Base-by-base conservation (phyloP, 2,329 filamentous ascomycete genomes). In the Ambrosiella xylebori region DNA sequence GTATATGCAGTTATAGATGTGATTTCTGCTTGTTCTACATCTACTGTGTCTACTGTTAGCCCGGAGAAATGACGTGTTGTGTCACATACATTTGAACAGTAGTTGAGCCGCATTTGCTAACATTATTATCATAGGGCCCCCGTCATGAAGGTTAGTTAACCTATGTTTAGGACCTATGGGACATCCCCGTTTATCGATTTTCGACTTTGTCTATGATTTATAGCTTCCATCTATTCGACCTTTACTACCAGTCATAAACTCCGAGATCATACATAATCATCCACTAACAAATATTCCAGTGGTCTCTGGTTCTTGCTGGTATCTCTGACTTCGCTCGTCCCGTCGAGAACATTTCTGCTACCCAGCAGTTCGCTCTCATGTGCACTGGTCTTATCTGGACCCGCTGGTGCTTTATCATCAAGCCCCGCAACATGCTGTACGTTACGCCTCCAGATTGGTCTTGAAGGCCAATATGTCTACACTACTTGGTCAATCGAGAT, bases 321-420 rank as follows among this genome's bases (percentile, higher is more conserved):
- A 80, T 95, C 68, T 84, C 88, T 65, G 93, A 98, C 75, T 86
- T 98, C 70, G 79, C 84, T 62, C 89, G 93, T 65, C 93, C 93
- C 38, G 88, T 86, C 62, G 87, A 94, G 71, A 88, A 89, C 71
- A 87, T 98, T 64, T 96, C 90, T 45, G 76, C 96, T 62, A 93
- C 87, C 37, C 90, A 96, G 74, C 98, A 97, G 75, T 76, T 77
- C 55, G 91, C 93, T 61, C 80, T 98, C 65, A 93, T 88, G 68
- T 83, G 83, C 65, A 98, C 93, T 8, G 93, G 93, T 64, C 73
- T 86, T 63, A 98, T 98, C 78, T 98, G 93, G 93, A 98, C 93
- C 51, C 82, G 93, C 64, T 98, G 93, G 93, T 98, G 93, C 78
- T 78, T 97, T 69, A 86, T 98, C 71, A 98, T 98, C 74, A 89